Evolutionary conservation across 2,329 filamentous ascomycete species (phyloP).

Genomic region (Penicillium sclerotigenum): DNA sequence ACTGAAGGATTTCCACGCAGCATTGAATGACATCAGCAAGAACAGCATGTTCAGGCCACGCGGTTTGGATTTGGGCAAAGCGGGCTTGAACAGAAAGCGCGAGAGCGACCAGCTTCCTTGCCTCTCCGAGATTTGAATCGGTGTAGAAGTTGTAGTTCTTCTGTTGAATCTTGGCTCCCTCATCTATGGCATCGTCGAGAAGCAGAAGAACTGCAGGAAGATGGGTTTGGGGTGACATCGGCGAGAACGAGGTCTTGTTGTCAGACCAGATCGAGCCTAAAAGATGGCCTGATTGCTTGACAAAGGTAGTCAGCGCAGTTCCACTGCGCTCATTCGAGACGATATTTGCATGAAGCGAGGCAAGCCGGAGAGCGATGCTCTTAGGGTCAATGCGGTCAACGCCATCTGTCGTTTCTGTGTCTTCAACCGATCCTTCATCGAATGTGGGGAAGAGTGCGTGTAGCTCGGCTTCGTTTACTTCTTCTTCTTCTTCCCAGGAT

Average conservation of each 20-base stretch:
- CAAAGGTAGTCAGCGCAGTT: constrained; percentile 31
- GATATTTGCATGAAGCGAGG: constrained; percentile 56
- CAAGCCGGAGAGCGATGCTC: constrained; percentile 59
- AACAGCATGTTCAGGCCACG: constrained; percentile 72
- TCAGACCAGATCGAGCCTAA: constrained; percentile 36
- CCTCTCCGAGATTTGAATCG: constrained; percentile 72
- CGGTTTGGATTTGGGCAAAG: constrained; percentile 65
- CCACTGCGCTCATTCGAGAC: constrained; percentile 33
- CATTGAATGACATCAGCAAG: constrained; percentile 73
- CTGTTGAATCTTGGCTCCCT: constrained; percentile 44
- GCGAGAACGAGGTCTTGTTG: constrained; percentile 21
- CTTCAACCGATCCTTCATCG: constrained; percentile 53
- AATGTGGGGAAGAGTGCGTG: constrained; percentile 78
- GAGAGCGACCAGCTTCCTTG: constrained; percentile 67
- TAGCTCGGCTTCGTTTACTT: constrained; percentile 70
- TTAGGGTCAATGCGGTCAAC: constrained; percentile 45
- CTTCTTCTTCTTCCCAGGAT: constrained; percentile 71
- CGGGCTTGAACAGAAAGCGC: constrained; percentile 66
- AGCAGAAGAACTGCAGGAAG: constrained; percentile 65
- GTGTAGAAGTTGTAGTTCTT: constrained; percentile 82
- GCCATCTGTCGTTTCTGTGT: constrained; percentile 24
- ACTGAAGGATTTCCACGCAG: constrained; percentile 70
- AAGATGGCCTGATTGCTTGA: constrained; percentile 35
- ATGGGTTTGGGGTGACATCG: constrained; percentile 49
- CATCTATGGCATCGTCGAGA: constrained; percentile 59